phyloP scores from a whole-genome alignment of 2,329 filamentous ascomycete genomes.

The Cordyceps javanica region DNA sequence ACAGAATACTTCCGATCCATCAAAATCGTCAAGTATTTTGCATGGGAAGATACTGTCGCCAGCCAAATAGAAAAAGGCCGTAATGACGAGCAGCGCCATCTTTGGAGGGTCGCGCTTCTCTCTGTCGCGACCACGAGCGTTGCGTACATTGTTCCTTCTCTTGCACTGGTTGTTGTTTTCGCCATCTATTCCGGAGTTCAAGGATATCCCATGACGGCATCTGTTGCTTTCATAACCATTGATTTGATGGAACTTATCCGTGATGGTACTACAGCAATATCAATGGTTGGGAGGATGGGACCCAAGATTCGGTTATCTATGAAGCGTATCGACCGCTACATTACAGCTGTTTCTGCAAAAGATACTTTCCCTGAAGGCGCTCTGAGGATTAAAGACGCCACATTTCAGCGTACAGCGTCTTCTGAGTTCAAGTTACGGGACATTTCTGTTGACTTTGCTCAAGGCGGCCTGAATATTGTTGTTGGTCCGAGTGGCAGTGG shows the following conservation, averaged over 20 bases:
- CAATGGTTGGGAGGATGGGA: constrained; percentile 29
- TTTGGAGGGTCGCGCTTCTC: constrained; percentile 48
- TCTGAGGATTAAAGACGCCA: constrained; percentile 38
- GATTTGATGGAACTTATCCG: constrained; percentile 47
- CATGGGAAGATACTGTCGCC: constrained; percentile 50
- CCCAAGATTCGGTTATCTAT: constrained; percentile 36
- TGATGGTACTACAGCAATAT: constrained; percentile 44
- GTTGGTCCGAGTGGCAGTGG: constrained; percentile 49
- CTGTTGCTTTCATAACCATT: constrained; percentile 49
- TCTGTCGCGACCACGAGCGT: constrained; percentile 40
- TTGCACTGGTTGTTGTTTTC: constrained; percentile 49
- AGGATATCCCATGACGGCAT: constrained; percentile 44
- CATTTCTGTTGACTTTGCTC: constrained; percentile 44
- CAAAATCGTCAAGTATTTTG: constrained; percentile 54
- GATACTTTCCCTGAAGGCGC: constrained; percentile 42
- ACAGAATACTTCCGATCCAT: constrained; percentile 53
- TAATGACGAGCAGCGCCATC: constrained; percentile 43
- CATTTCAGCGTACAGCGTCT: constrained; percentile 42
- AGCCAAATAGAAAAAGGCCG: constrained; percentile 44
- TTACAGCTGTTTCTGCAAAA: constrained; percentile 43
- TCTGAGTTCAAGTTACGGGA: constrained; percentile 43
- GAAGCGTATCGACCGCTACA: constrained; percentile 47
- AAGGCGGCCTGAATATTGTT: constrained; percentile 48
- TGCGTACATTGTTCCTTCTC: constrained; percentile 37
- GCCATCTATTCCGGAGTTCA: constrained; percentile 42